Evolutionary conservation across 495 filamentous ascomycete species (phyloP).

Genomic region (Daldinia childiae): DNA sequence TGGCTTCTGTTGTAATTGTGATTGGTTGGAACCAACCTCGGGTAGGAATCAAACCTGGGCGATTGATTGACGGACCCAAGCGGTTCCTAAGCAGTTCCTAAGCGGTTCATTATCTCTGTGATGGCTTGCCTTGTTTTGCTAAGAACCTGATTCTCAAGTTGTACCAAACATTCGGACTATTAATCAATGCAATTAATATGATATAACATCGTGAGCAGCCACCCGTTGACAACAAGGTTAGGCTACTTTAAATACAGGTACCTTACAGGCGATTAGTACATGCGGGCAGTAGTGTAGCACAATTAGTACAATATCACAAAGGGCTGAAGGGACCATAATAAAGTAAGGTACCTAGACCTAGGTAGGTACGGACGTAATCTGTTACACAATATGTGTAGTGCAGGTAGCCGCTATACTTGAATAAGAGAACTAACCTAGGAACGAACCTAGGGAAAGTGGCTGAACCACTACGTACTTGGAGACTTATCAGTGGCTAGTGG

Average conservation of each 20-base stretch:
- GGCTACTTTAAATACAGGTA: neutral
- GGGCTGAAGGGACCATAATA: neutral
- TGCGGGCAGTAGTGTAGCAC: neutral
- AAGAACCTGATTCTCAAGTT: constrained; percentile 24
- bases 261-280: neutral
- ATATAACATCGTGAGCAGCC: constrained; percentile 26
- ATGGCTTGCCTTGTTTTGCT: constrained; percentile 12
- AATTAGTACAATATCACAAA: neutral
- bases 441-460: constrained; percentile 21
- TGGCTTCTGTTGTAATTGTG: neutral
- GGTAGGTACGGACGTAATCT: constrained; percentile 24
- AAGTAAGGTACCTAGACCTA: neutral
- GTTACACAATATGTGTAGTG: constrained; percentile 2
- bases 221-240: constrained; percentile 23
- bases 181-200: constrained; percentile 32
- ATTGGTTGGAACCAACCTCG: constrained; percentile 15
- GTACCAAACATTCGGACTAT: constrained; percentile 24
- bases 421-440: constrained; percentile 4
- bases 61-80: neutral
- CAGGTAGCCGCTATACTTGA: constrained; percentile 1
- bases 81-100: neutral
- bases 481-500: constrained; percentile 28
- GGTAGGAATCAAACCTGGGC: neutral
- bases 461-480: neutral
- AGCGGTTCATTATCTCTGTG: constrained; percentile 12